Evolutionary conservation across 768 basidiomycete genomes (phyloP).

Genomic region (Podaxis rugospora): DNA sequence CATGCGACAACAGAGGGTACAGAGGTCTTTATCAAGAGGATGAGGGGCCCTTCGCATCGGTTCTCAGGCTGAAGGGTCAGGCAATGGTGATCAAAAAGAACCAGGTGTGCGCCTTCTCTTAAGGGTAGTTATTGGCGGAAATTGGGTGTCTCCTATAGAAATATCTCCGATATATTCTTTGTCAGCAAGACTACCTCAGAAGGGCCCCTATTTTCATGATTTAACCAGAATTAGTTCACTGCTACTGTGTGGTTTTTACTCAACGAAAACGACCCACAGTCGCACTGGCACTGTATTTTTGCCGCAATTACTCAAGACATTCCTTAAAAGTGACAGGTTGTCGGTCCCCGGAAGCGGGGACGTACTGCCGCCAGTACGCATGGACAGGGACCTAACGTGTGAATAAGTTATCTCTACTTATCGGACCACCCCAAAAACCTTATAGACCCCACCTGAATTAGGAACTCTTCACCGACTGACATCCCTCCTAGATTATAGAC

Average conservation of each 20-base stretch:
- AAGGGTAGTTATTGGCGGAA: not conserved
- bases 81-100: not conserved
- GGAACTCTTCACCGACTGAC: conserved; percentile 6
- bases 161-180: not conserved
- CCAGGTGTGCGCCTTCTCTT: not conserved
- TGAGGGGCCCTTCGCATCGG: not conserved
- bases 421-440: not conserved
- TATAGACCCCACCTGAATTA: not conserved
- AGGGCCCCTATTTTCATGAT: not conserved
- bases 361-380: not conserved
- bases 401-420: conserved; percentile 1
- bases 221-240: not conserved
- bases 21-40: not conserved
- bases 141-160: not conserved
- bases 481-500: not conserved
- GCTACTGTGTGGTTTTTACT: not conserved
- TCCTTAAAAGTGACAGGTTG: not conserved
- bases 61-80: not conserved
- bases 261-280: too few species aligned
- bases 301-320: not conserved
- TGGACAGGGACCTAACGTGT: not conserved
- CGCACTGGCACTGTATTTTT: not conserved
- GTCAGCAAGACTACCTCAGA: too few species aligned
- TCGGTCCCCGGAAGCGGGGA: not conserved
- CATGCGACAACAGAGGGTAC: not conserved